Base-by-base conservation (phyloP, 257 asterid genomes). In the Nicotiana sylvestris region DNA sequence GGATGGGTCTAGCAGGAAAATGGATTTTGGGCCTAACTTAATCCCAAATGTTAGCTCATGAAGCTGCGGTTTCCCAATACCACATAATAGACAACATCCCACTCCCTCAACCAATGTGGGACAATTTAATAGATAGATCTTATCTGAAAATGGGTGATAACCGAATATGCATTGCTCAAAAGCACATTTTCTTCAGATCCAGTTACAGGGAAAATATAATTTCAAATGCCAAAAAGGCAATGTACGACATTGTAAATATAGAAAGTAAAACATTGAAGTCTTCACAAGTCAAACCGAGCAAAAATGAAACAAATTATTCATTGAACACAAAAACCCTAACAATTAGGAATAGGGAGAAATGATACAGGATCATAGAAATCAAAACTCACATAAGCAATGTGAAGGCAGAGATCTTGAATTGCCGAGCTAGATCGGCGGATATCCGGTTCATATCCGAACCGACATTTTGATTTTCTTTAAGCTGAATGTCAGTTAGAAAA, bases 371-470 rank as follows among this genome's bases (percentile, higher is more conserved):
- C 86, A 82, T 82, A 85, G 80, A 70, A 88, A 88, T 83, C 82
- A 51, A 37, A 87, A 83, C 94, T 81, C 35, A 90, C 92, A 90
- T 69, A 66, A 76, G 76, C 83, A 85, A 87, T 83, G 88, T 62
- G 87, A 83, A 84, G 76, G 88, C 81, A 68, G 86, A 86, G 94
- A 93, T 94, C 97, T 91, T 86, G 86, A 86, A 74, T 57, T 35
- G 64, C 79, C 65, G 49, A 66, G 77, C 37, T 78, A 88, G 93
- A 91, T 92, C 94, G 86, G 85, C 81, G 81, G 84, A 85, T 43
- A 83, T 87, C 76, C 67, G 66, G 82, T 53, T 81, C 86, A 81
- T 46, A 66, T 43, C 35, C 27, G 64, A 67, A 62, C 88, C 87
- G 68, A 67, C 88, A 85, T 85, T 85, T 84, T 4, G 53, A 49